Conservation (phyloP, 352 stramenopile genomes). For the Thraustochytrium sp. region DNA sequence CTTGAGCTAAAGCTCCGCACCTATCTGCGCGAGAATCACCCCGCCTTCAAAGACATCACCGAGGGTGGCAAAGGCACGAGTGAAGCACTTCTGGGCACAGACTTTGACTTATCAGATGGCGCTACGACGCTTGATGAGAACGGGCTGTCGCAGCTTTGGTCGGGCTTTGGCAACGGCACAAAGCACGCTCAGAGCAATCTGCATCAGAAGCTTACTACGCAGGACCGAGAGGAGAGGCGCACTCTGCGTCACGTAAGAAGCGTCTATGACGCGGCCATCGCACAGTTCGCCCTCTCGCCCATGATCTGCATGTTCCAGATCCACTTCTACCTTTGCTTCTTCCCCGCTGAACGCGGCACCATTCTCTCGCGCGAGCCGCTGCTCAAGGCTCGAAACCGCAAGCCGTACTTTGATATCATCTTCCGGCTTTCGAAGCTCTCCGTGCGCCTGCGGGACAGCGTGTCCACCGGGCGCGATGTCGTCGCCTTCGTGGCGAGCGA, state of each 20-base stretch:
- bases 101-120: neutral
- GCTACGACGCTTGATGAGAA: neutral
- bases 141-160: neutral
- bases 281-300: neutral
- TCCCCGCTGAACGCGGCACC: neutral
- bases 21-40: neutral
- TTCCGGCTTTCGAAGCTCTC: conserved; percentile 18
- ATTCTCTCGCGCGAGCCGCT: neutral
- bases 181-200: neutral
- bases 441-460: neutral
- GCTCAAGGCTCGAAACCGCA: neutral
- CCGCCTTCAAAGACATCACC: neutral
- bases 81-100: neutral
- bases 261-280: neutral
- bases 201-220: neutral
- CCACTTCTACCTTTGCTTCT: conserved; percentile 21
- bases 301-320: conserved; percentile 35
- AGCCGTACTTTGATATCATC: neutral
- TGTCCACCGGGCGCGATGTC: neutral
- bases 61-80: neutral
- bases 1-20: conserved; percentile 18
- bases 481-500: conserved; percentile 40
- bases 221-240: neutral
- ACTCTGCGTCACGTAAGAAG: neutral
- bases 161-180: neutral